These are phyloP conservation scores for Croton laevigatus DNA, from an alignment of 441 rosid species.

Conservation along the genomic window DNA sequence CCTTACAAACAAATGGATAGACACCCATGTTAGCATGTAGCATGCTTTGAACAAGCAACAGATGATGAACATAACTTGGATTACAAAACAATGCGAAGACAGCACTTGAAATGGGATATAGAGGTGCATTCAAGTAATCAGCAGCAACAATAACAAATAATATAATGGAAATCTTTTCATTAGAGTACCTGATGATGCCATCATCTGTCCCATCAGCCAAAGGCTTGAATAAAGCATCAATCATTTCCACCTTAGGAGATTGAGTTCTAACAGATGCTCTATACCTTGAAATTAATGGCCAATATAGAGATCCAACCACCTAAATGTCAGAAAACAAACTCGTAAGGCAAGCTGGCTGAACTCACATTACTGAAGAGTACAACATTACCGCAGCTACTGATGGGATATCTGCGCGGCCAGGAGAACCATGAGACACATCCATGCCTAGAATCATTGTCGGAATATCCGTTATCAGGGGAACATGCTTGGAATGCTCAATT, in stretches of 20 bases:
- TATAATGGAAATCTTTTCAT: neutral
- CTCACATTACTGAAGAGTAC: neutral
- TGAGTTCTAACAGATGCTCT: conserved; percentile 92
- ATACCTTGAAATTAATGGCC: conserved; percentile 91
- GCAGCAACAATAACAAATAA: neutral
- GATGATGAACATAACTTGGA: neutral
- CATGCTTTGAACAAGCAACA: neutral
- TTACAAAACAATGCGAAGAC: neutral
- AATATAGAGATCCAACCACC: conserved; percentile 88
- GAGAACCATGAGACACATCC: conserved; percentile 97
- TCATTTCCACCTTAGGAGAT: conserved; percentile 82
- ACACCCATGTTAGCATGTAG: neutral
- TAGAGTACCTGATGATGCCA: conserved; percentile 74
- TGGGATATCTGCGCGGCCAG: conserved; percentile 74
- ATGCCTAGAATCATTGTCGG: conserved; percentile 96
- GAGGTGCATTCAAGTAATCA: neutral
- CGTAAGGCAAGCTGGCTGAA: neutral
- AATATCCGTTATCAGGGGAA: conserved; percentile 55
- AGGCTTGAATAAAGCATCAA: conserved; percentile 82
- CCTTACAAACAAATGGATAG: neutral
- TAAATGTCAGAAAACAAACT: conserved; percentile 27
- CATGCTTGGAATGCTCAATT: conserved; percentile 45
- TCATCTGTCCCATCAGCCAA: conserved; percentile 50
- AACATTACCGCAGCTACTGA: conserved; percentile 77
- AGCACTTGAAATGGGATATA: neutral